Conservation (phyloP, 345 rosid genomes). For the Capsella bursapastoris region DNA sequence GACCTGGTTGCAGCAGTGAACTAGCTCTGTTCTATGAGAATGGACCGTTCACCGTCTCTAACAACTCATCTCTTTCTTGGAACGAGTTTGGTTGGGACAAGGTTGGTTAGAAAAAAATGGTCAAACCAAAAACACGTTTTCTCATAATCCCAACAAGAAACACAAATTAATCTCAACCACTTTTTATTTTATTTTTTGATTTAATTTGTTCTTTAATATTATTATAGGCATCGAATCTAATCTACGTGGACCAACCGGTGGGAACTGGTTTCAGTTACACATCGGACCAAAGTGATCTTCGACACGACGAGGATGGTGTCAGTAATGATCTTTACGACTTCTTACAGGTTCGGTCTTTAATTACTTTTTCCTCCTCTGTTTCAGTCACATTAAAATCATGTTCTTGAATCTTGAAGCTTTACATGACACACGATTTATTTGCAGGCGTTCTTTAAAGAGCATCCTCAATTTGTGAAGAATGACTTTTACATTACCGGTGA, state of each 20-base stretch:
- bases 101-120: conserved; percentile 51
- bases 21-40: conserved; percentile 91
- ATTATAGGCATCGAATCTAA: conserved; percentile 74
- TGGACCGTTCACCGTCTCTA: conserved; percentile 76
- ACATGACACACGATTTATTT: not conserved
- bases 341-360: conserved; percentile 65
- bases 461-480: conserved; percentile 66
- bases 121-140: conserved; percentile 39
- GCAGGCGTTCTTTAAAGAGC: conserved; percentile 73
- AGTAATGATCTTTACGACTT: conserved; percentile 89
- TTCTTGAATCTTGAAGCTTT: conserved; percentile 17
- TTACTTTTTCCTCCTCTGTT: not conserved
- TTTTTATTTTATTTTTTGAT: not conserved
- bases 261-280: conserved; percentile 97
- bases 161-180: conserved; percentile 37
- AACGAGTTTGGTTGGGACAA: conserved; percentile 95
- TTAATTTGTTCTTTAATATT: not conserved
- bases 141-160: conserved; percentile 23
- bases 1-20: conserved; percentile 95
- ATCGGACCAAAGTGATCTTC: conserved; percentile 58
- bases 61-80: conserved; percentile 75
- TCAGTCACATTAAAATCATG: conserved; percentile 10
- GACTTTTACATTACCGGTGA: conserved; percentile 95
- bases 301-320: conserved; percentile 76
- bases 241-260: conserved; percentile 88